These are phyloP conservation scores for Fusarium nurragi DNA, from an alignment of 2,329 filamentous ascomycete species.

Conservation along the genomic window DNA sequence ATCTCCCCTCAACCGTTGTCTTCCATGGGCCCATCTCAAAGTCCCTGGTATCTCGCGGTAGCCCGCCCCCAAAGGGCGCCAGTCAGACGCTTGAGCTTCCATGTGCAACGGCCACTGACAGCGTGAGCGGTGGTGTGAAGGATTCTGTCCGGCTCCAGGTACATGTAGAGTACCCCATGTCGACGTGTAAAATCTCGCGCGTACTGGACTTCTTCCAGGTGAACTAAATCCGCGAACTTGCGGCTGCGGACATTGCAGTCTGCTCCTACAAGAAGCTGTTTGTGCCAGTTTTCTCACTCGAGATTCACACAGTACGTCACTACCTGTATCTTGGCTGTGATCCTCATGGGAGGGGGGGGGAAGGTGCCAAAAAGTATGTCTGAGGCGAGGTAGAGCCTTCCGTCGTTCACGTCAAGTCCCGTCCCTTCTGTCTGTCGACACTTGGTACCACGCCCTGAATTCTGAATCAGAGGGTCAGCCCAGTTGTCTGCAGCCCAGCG, in stretches of 20 bases:
- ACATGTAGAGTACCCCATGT: constrained; percentile 28
- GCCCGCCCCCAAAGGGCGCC: constrained; percentile 39
- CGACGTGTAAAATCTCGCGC: constrained; percentile 23
- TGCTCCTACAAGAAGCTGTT: constrained; percentile 16
- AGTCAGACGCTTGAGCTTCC: constrained; percentile 37
- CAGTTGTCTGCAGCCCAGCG: constrained; percentile 29
- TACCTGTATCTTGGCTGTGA: constrained; percentile 11
- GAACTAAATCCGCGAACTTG: constrained; percentile 30
- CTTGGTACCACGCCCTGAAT: constrained; percentile 36
- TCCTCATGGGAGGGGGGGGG: constrained; percentile 1
- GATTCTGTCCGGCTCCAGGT: constrained; percentile 24
- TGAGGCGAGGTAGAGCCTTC: constrained; percentile 11
- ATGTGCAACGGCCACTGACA: constrained; percentile 39
- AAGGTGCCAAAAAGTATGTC: constrained; percentile 19
- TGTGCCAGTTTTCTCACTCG: constrained; percentile 30
- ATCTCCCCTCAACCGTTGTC: constrained; percentile 25
- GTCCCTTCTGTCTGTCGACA: constrained; percentile 25
- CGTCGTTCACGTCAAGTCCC: constrained; percentile 18
- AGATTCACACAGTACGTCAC: constrained; percentile 31
- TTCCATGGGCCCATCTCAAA: constrained; percentile 32
- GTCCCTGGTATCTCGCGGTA: constrained; percentile 27
- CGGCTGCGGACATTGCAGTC: constrained; percentile 24
- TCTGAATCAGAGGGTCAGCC: constrained; percentile 39
- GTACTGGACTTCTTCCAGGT: constrained; percentile 27
- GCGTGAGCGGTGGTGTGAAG: constrained; percentile 26